A percentile compares a stretch with the other conserved stretches of the same genome.
Conservation (phyloP, 371 early-diverging fungal species). For the Encephalitozoon intestinalis region DNA sequence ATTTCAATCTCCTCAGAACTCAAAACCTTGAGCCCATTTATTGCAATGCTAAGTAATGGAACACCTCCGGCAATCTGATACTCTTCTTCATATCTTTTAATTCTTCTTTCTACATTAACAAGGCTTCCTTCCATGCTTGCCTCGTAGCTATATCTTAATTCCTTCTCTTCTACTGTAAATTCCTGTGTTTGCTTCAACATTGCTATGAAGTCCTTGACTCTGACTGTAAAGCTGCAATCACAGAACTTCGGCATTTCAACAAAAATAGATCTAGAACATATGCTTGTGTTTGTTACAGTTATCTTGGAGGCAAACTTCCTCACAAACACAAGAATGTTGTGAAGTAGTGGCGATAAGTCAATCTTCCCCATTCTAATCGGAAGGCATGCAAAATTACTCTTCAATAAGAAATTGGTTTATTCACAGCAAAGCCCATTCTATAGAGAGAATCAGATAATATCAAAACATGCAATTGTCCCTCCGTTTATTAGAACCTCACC, state of each 20-base stretch:
- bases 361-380: neutral
- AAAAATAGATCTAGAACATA: neutral
- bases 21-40: neutral
- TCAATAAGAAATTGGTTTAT: neutral
- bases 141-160: neutral
- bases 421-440: neutral
- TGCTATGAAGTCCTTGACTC: neutral
- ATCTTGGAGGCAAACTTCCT: neutral
- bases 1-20: slow-evolving; percentile 1
- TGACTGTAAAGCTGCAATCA: neutral
- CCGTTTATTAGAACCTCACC: slow-evolving; percentile 24
- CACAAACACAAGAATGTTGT: neutral
- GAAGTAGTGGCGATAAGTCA: neutral
- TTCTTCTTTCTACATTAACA: neutral
- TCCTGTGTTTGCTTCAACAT: neutral
- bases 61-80: neutral
- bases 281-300: neutral
- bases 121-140: neutral
- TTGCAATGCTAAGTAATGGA: neutral
- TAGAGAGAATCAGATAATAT: neutral
- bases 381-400: neutral
- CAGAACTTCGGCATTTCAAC: slow-evolving; percentile 5
- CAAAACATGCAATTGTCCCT: slow-evolving; percentile 6
- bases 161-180: neutral
- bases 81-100: neutral